Conservation (phyloP, 495 filamentous ascomycete genomes). For the Penicillium manginii region DNA sequence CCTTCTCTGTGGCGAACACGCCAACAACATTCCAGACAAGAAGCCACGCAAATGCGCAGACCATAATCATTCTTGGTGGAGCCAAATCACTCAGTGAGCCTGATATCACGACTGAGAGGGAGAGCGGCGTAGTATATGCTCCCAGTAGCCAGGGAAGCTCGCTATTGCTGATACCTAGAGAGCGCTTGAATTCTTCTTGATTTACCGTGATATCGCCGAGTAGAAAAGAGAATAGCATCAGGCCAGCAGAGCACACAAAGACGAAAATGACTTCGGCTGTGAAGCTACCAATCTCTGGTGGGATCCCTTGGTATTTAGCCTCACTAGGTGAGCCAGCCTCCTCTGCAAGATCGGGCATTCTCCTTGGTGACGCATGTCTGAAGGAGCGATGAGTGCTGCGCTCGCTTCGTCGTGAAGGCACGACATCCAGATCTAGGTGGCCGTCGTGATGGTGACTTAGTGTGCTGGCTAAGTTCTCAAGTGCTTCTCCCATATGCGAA, state of each 20-base stretch:
- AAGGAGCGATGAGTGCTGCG: conserved; percentile 15
- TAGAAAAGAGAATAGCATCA: conserved; percentile 51
- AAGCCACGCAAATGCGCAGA: conserved; percentile 49
- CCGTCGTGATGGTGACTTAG: conserved; percentile 5
- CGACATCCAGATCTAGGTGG: conserved; percentile 8
- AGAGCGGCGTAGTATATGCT: conserved; percentile 43
- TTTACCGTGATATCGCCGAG: conserved; percentile 46
- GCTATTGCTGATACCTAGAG: conserved; percentile 41
- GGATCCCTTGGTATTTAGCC: conserved; percentile 15
- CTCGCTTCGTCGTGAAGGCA: conserved; percentile 22
- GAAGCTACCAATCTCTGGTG: conserved; percentile 19
- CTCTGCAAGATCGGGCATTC: conserved; percentile 23
- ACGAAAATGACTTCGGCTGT: conserved; percentile 37
- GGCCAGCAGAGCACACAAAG: conserved; percentile 46
- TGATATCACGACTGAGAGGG: conserved; percentile 48
- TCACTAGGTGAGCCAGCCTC: conserved; percentile 14
- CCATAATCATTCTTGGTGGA: conserved; percentile 45
- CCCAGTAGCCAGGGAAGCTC: conserved; percentile 50
- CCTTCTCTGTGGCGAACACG: conserved; percentile 34
- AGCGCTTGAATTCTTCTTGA: conserved; percentile 36
- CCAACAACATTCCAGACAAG: conserved; percentile 48
- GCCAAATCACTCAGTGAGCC: conserved; percentile 49
- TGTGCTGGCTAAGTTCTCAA: conserved; percentile 20
- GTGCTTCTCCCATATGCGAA: conserved; percentile 25
- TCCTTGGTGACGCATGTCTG: conserved; percentile 3